phyloP scores from a whole-genome alignment of 768 basidiomycete species.

The Harrya chromipes region DNA sequence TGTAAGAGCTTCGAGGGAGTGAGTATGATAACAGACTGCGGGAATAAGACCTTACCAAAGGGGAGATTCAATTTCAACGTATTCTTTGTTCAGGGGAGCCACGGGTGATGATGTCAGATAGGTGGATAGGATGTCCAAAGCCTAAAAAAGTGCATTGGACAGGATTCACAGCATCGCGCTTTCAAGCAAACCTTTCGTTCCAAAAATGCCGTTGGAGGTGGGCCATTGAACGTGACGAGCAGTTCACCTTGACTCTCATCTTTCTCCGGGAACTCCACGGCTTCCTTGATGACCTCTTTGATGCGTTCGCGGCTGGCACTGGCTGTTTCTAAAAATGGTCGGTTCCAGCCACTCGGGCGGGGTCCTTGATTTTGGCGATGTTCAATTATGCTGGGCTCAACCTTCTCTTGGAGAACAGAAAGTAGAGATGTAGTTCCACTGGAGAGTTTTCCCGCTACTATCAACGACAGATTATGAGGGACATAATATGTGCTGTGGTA shows the following conservation, averaged over 20 bases:
- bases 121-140: constrained; percentile 78
- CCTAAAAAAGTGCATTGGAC: constrained; percentile 41
- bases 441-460: constrained; percentile 85
- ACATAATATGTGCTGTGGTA: constrained; percentile 91
- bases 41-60: constrained; percentile 56
- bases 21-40: constrained; percentile 7
- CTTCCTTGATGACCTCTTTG: constrained; percentile 50
- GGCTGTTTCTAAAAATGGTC: constrained; percentile 88
- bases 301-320: constrained; percentile 63
- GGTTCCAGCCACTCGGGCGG: constrained; percentile 80
- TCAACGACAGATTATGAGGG: constrained; percentile 88
- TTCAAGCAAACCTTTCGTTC: constrained; percentile 55
- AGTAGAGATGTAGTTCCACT: constrained; percentile 74
- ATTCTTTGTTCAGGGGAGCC: constrained; percentile 86
- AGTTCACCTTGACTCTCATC: constrained; percentile 95
- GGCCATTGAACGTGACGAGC: constrained; percentile 72
- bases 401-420: constrained; percentile 72
- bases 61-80: constrained; percentile 86
- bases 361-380: constrained; percentile 72
- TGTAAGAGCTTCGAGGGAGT: constrained; percentile 58
- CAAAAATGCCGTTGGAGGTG: constrained; percentile 65
- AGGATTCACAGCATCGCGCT: not conserved
- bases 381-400: constrained; percentile 77
- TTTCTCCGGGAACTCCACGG: constrained; percentile 92
- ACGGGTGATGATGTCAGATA: constrained; percentile 87